Conservation (phyloP, 306 rosid genomes). For the Delonix regia region DNA sequence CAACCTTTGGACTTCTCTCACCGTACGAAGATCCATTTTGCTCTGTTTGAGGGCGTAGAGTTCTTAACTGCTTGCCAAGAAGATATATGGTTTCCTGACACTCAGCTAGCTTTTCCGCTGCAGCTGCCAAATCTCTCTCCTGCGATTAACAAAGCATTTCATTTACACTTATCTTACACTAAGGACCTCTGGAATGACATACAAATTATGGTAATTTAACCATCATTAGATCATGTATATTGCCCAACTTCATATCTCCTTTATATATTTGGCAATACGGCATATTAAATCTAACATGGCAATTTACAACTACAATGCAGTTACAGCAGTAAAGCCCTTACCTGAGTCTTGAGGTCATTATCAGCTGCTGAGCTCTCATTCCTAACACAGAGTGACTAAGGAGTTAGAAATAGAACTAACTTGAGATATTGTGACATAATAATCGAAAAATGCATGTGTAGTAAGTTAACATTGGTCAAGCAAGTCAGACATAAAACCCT, state of each 20-base stretch:
- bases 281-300: constrained; percentile 18
- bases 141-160: constrained; percentile 38
- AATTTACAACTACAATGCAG: constrained; percentile 6
- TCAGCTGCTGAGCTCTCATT: constrained; percentile 63
- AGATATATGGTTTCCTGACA: constrained; percentile 98
- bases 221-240: constrained; percentile 14
- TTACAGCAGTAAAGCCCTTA: constrained; percentile 45
- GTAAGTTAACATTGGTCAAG: constrained; percentile 19
- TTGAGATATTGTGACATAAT: not conserved
- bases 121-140: constrained; percentile 88
- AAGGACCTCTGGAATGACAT: not conserved
- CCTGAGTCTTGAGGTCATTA: constrained; percentile 74
- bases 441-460: not conserved
- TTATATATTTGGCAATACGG: not conserved
- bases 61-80: constrained; percentile 87
- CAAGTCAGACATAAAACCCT: not conserved
- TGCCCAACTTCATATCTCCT: not conserved
- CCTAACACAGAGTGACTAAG: constrained; percentile 49
- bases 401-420: constrained; percentile 40
- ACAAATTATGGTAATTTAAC: constrained; percentile 2
- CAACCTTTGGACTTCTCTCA: constrained; percentile 58
- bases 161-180: constrained; percentile 1
- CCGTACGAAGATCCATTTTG: constrained; percentile 49
- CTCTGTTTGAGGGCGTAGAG: constrained; percentile 78
- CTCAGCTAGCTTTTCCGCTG: constrained; percentile 95